Evolutionary conservation across 2,329 filamentous ascomycete genomes (phyloP).

Genomic region (Fusarium denticulatum): DNA sequence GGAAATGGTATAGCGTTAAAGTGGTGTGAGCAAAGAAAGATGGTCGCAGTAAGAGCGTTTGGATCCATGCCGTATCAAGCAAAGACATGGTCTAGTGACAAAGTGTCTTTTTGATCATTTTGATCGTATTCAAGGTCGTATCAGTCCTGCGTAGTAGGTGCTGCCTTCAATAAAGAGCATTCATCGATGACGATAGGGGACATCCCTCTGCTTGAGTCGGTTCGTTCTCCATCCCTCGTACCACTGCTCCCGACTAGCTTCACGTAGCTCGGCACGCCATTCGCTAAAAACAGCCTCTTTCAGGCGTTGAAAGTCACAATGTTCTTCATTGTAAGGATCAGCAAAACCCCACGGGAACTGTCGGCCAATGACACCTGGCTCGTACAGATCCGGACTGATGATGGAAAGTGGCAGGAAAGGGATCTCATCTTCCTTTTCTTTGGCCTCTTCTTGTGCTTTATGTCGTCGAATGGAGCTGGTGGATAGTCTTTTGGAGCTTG

Average conservation of each 20-base stretch:
- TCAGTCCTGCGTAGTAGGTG: constrained; percentile 4
- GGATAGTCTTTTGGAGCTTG: constrained; percentile 58
- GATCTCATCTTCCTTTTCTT: constrained; percentile 63
- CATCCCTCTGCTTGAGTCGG: constrained; percentile 66
- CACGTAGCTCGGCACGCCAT: constrained; percentile 90
- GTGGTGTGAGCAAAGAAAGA: constrained; percentile 34
- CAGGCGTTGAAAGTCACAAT: constrained; percentile 92
- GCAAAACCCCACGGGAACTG: constrained; percentile 98
- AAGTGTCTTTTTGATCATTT: neutral
- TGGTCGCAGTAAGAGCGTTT: constrained; percentile 27
- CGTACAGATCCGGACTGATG: constrained; percentile 92
- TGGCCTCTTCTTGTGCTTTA: constrained; percentile 58
- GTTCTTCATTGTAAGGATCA: constrained; percentile 87
- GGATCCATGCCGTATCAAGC: constrained; percentile 30
- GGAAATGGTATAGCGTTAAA: constrained; percentile 39
- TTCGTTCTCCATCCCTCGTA: constrained; percentile 94
- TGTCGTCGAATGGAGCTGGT: constrained; percentile 57
- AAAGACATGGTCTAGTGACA: constrained; percentile 9
- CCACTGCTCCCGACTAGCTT: constrained; percentile 91
- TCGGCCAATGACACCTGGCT: constrained; percentile 80
- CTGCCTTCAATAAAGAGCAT: neutral
- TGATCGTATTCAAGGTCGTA: neutral
- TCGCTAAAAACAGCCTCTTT: constrained; percentile 93
- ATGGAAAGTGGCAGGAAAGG: constrained; percentile 90
- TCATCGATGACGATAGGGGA: constrained; percentile 51